Evolutionary conservation across 2,329 filamentous ascomycete genomes (phyloP).

Genomic region (Sporothrix pallida): DNA sequence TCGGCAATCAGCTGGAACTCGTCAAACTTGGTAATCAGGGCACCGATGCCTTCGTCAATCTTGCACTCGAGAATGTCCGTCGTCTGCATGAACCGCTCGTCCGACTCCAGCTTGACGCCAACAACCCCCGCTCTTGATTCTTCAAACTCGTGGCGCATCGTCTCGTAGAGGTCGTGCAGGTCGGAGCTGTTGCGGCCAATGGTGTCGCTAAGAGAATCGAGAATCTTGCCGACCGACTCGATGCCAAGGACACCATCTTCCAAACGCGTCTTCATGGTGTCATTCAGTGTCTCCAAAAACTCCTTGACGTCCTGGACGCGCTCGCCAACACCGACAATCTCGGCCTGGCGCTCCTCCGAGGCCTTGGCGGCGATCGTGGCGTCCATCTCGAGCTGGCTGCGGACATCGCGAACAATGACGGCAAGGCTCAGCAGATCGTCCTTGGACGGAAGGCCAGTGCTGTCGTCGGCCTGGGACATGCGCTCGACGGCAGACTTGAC

Average conservation of each 20-base stretch:
- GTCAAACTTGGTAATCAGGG: conserved; percentile 86
- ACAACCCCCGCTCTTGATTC: conserved; percentile 80
- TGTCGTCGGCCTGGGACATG: conserved; percentile 70
- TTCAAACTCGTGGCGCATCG: conserved; percentile 85
- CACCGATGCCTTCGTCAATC: conserved; percentile 70
- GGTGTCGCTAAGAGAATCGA: conserved; percentile 70
- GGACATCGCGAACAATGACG: conserved; percentile 70
- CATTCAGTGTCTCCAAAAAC: conserved; percentile 78
- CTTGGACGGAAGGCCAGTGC: conserved; percentile 72
- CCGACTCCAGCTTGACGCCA: conserved; percentile 79
- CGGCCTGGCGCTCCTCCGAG: conserved; percentile 82
- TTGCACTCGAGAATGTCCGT: conserved; percentile 61
- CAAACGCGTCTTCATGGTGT: conserved; percentile 76
- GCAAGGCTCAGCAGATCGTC: conserved; percentile 76
- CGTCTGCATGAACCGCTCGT: conserved; percentile 73
- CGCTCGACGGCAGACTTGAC: conserved; percentile 80
- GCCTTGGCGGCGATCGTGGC: conserved; percentile 77
- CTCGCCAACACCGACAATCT: conserved; percentile 78
- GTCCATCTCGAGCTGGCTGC: conserved; percentile 67
- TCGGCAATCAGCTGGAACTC: conserved; percentile 78
- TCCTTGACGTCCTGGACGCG: conserved; percentile 71
- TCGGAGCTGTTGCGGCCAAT: conserved; percentile 66
- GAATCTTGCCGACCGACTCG: conserved; percentile 72
- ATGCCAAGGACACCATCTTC: conserved; percentile 75
- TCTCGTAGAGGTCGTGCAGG: conserved; percentile 73